phyloP scores from a whole-genome alignment of 257 asterid species.

The Salvia miltiorrhiza region DNA sequence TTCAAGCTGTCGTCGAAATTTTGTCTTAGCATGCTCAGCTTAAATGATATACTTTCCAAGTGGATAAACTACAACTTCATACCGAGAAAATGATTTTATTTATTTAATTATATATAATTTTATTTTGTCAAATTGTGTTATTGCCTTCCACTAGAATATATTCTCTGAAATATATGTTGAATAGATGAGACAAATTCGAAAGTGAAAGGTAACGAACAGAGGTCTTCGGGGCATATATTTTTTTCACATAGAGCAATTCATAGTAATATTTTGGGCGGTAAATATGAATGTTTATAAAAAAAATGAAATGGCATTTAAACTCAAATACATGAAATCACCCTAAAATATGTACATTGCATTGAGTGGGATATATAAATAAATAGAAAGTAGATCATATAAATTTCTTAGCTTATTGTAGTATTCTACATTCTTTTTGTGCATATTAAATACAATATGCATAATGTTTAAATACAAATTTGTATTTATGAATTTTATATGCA shows the following conservation, averaged over 20 bases:
- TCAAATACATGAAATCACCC: too few relatives aligned
- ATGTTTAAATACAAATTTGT: too few relatives aligned
- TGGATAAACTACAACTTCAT: not conserved
- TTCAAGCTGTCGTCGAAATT: not conserved
- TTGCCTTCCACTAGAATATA: not conserved
- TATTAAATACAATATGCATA: too few relatives aligned
- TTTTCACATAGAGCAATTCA: not conserved
- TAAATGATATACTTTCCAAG: too few relatives aligned
- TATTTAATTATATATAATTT: not conserved
- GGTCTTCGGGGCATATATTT: too few relatives aligned
- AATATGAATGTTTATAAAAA: not conserved
- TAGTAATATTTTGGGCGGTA: not conserved
- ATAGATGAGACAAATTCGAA: not conserved
- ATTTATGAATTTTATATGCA: too few relatives aligned
- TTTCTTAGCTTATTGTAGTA: too few relatives aligned
- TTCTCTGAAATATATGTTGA: not conserved
- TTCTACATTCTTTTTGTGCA: too few relatives aligned
- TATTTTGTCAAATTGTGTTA: not conserved
- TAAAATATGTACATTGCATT: too few relatives aligned
- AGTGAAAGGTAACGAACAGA: not conserved
- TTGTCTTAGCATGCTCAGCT: not conserved
- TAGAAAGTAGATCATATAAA: too few relatives aligned
- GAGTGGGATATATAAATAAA: too few relatives aligned
- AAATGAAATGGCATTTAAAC: not conserved
- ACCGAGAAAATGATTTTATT: not conserved